Evolutionary conservation across 441 rosid species (phyloP), one percentile per base, ranked within the genome.

Genomic region (Gossypium schwendimanii): DNA sequence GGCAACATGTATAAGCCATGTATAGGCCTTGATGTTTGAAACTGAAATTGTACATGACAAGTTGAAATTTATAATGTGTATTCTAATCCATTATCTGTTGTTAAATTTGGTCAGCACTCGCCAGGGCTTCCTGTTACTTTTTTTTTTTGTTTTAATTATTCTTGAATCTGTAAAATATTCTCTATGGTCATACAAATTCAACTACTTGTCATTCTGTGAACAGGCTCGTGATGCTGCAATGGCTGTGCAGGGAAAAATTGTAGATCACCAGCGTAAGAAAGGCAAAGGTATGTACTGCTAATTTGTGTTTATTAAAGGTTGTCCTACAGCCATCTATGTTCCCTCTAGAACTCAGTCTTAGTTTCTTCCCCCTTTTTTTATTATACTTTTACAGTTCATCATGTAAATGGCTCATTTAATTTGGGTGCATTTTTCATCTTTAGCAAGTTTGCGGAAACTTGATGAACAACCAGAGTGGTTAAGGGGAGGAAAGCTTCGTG

Each of bases 381-480:
- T 20, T 39, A 20, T 18, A 63, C 52, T 63, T 20, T 21, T 26
- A 11, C 10, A 12, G 45, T 11, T 41, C 14, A 41, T 41, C 28
- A 20, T 63, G 31, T 63, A 63, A 63, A 20, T 41, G 28, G 8
- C 11, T 44, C 67, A 64, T 64, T 63, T 18, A 24, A 31, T 31
- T 69, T 1, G 64, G 52, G 14, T 70, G 10, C 33, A 68, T 67
- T 70, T 58, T 70, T 70, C 28, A 12, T 72, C 64, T 74, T 75
- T 81, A 96, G 99, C 83, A 81, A 91, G 91, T 85, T 85, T 96
- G 72, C 83, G 98, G 81, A 96, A 89, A 93, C 99, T 96, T 86
- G 96, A 96, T 50, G 91, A 96, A 80, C 99, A 96, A 78, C 99
- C 99, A 53, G 97, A 86, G 77, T 93, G 99, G 99, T 82, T 96